Evolutionary conservation across 306 rosid species (phyloP).

Genomic region (Alnus rubra): DNA sequence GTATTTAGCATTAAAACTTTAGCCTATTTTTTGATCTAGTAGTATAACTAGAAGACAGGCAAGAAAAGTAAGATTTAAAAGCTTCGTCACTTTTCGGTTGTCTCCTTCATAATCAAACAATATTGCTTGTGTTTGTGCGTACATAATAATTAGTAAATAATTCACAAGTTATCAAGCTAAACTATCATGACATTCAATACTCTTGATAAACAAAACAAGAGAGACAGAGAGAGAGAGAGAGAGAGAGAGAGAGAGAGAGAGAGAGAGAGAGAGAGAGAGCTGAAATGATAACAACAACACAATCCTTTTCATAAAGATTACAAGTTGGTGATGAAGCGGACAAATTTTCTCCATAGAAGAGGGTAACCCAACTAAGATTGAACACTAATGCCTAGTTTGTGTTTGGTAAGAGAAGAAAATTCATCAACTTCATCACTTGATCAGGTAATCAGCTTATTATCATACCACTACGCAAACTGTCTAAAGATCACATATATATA

Average conservation of each 20-base stretch:
- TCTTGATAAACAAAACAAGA: too few relatives aligned
- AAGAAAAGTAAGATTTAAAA: not conserved
- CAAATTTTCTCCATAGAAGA: constrained; percentile 67
- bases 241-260: too few relatives aligned
- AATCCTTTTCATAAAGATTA: constrained; percentile 34
- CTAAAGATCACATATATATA: constrained; percentile 6
- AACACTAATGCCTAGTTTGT: constrained; percentile 25
- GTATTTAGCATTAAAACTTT: not conserved
- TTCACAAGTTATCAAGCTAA: too few relatives aligned
- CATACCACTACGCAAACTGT: constrained; percentile 26
- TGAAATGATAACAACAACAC: not conserved
- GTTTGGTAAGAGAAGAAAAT: constrained; percentile 61
- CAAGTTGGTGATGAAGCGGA: constrained; percentile 78
- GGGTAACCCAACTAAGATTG: constrained; percentile 26
- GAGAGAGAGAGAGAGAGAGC: not conserved
- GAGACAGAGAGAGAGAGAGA: not conserved
- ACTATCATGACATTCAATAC: too few relatives aligned
- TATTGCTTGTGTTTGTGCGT: not conserved
- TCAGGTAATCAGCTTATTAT: constrained; percentile 49
- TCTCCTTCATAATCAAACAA: not conserved
- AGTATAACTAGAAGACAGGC: not conserved
- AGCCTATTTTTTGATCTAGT: too few relatives aligned
- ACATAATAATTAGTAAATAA: too few relatives aligned
- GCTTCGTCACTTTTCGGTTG: not conserved
- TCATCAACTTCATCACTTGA: constrained; percentile 80